A percentile compares a stretch with the other conserved stretches of the same genome.
Evolutionary conservation across 2,329 filamentous ascomycete species (phyloP).

Genomic region (Colletotrichum paranaense): DNA sequence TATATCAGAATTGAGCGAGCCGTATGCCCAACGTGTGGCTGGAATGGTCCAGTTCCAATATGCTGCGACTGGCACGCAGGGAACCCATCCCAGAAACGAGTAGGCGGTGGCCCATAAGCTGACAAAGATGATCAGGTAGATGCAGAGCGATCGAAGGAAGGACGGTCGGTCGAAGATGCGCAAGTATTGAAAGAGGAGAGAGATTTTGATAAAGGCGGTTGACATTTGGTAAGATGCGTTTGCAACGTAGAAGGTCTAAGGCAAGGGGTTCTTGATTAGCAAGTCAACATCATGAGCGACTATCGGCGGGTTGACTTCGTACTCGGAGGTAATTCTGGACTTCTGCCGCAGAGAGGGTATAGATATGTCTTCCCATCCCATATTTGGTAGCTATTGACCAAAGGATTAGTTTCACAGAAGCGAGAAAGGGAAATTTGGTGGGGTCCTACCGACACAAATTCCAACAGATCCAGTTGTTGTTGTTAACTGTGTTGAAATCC

Average conservation of each 20-base stretch:
- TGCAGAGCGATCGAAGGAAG: slow-evolving; percentile 39
- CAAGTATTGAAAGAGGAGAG: slow-evolving; percentile 50
- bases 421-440: accelerated
- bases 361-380: slow-evolving; percentile 41
- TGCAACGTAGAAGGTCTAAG: slow-evolving; percentile 46
- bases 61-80: slow-evolving; percentile 41
- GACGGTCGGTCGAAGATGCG: slow-evolving; percentile 45
- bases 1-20: slow-evolving; percentile 38
- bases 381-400: slow-evolving; percentile 36
- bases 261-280: neutral
- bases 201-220: slow-evolving; percentile 50
- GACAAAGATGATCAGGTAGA: slow-evolving; percentile 20
- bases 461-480: slow-evolving; percentile 14
- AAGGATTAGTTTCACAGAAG: neutral
- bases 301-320: neutral
- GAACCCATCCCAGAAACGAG: slow-evolving; percentile 43
- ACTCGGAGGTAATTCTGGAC: slow-evolving; percentile 39
- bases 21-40: slow-evolving; percentile 45
- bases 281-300: neutral
- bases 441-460: slow-evolving; percentile 20
- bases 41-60: slow-evolving; percentile 37
- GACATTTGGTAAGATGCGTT: slow-evolving; percentile 46
- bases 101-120: slow-evolving; percentile 41
- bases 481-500: neutral
- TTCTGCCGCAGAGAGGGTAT: slow-evolving; percentile 32